These are phyloP conservation scores for Mytilinidion resinicola DNA, from an alignment of 495 filamentous ascomycete genomes.

Conservation along the genomic window DNA sequence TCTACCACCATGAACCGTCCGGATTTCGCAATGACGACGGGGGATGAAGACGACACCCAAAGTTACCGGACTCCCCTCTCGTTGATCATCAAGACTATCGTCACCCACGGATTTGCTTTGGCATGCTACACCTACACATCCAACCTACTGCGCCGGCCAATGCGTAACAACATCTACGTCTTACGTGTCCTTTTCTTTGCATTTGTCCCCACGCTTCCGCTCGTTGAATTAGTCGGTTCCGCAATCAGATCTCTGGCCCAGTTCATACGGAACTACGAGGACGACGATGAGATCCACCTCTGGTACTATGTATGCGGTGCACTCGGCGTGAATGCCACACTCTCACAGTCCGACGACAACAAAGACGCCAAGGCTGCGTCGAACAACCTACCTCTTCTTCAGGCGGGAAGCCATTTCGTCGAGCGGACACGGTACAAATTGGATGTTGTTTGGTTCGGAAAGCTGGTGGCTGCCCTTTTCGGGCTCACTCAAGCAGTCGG, in stretches of 20 bases:
- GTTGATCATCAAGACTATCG: slow-evolving; percentile 11
- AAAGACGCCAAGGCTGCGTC: background rate
- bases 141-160: slow-evolving; percentile 8
- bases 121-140: slow-evolving; percentile 5
- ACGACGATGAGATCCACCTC: slow-evolving; percentile 11
- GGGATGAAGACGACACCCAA: background rate
- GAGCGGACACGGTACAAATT: slow-evolving; percentile 3
- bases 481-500: slow-evolving; percentile 13
- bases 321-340: slow-evolving; percentile 4
- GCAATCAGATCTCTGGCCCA: slow-evolving; percentile 1
- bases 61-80: slow-evolving; percentile 4
- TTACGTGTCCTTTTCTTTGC: slow-evolving; percentile 14
- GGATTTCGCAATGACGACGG: background rate
- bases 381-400: slow-evolving; percentile 1
- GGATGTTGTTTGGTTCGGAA: slow-evolving; percentile 7
- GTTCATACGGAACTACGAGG: slow-evolving; percentile 17
- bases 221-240: slow-evolving; percentile 5
- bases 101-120: slow-evolving; percentile 14
- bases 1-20: too few relatives aligned
- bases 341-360: slow-evolving; percentile 4
- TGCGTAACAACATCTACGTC: slow-evolving; percentile 1
- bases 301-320: slow-evolving; percentile 12
- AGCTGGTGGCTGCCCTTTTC: slow-evolving; percentile 6
- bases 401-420: slow-evolving; percentile 5
- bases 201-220: slow-evolving; percentile 16